Evolutionary conservation across 345 rosid species (phyloP), one percentile per base, ranked within the genome.

Genomic region (Erodium maritimum): DNA sequence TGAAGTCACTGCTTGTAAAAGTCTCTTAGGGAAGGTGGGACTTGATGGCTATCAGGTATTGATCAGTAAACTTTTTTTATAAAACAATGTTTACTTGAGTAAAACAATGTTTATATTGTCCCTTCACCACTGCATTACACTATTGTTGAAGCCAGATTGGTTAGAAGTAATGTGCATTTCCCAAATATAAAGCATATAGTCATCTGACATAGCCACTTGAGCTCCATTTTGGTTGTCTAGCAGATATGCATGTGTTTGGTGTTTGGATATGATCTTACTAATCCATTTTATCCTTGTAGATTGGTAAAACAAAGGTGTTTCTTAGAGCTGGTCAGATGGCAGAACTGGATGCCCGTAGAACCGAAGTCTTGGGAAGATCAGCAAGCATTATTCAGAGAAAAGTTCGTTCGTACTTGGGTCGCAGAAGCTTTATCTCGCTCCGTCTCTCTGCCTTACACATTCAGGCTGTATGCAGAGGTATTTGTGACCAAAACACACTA

Each of bases 301-400:
- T 89, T 68, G 99, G 99, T 78, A 89, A 93, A 69, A 75, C 96
- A 21, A 93, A 93, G 74, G 82, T 93, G 59, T 89, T 93, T 65
- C 96, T 87, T 51, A 79, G 97, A 75, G 96, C 99, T 60, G 97
- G 99, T 69, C 99, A 93, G 79, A 87, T 93, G 97, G 99, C 99
- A 61, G 95, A 87, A 45, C 68, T 89, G 53, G 99, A 89, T 85
- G 79, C 80, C 61, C 85, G 88, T 45, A 79, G 99, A 79, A 87
- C 61, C 62, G 97, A 89, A 68, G 85, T 93, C 69, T 65, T 93
- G 60, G 97, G 97, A 75, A 89, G 90, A 81, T 93, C 99, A 5
- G 97, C 99, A 12, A 79, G 84, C 69, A 83, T 83, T 69, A 89
- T 93, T 69, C 99, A 93, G 82, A 85, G 99, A 67, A 89, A 87